Evolutionary conservation across 2,329 filamentous ascomycete genomes (phyloP).

Genomic region (Arthrocladium fulminans): DNA sequence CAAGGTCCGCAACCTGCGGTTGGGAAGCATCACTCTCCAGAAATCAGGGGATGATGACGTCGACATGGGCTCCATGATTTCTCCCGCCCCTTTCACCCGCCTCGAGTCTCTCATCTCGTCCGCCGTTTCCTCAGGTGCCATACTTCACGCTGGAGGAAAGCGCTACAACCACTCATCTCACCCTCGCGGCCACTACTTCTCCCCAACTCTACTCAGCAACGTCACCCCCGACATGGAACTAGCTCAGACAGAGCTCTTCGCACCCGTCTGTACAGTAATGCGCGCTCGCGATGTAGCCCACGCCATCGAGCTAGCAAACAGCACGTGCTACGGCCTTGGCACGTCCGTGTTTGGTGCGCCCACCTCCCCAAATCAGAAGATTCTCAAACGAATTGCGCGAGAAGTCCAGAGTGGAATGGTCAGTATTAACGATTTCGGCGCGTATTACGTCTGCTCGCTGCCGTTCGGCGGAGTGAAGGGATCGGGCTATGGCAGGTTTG

Average conservation of each 20-base stretch:
- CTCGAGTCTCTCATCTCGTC: constrained; percentile 69
- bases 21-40: constrained; percentile 60
- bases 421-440: constrained; percentile 88
- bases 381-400: constrained; percentile 35
- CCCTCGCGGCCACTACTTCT: constrained; percentile 80
- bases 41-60: constrained; percentile 27
- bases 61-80: constrained; percentile 88
- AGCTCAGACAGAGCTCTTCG: constrained; percentile 86
- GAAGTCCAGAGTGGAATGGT: constrained; percentile 80
- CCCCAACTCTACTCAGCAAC: constrained; percentile 81
- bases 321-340: constrained; percentile 75
- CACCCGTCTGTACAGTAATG: constrained; percentile 80
- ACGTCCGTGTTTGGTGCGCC: constrained; percentile 76
- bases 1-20: constrained; percentile 62
- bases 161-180: constrained; percentile 63
- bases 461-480: constrained; percentile 79
- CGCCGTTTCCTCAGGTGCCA: constrained; percentile 69
- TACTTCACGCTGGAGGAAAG: constrained; percentile 70
- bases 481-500: constrained; percentile 87
- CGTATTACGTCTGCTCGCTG: constrained; percentile 85
- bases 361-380: constrained; percentile 43
- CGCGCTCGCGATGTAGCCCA: constrained; percentile 56
- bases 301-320: constrained; percentile 72
- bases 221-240: constrained; percentile 80
- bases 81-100: constrained; percentile 61